Conservation (phyloP, 106 monocot species). For the Dioscorea alata region DNA sequence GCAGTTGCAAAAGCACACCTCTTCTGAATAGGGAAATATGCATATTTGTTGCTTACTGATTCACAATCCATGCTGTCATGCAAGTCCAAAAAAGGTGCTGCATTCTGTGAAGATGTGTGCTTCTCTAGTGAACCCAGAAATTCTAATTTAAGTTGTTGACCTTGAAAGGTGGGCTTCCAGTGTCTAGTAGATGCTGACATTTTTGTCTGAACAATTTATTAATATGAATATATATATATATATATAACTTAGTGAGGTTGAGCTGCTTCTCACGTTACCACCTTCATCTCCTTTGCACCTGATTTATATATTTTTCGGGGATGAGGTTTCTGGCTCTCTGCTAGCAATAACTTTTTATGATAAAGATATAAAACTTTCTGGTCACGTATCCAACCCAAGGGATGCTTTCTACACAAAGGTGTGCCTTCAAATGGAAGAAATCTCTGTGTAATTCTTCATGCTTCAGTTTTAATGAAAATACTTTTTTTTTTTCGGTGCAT, state of each 20-base stretch:
- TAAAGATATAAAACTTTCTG: conserved; percentile 47
- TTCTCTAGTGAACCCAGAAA: conserved; percentile 70
- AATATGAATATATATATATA: conserved; percentile 1
- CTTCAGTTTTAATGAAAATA: not conserved
- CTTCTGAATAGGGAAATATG: not conserved
- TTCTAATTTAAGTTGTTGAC: conserved; percentile 73
- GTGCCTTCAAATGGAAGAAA: not conserved
- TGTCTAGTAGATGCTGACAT: not conserved
- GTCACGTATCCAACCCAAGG: conserved; percentile 61
- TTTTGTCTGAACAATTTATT: conserved; percentile 8
- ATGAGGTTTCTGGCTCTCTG: conserved; percentile 57
- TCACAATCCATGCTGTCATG: not conserved
- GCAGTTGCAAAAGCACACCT: not conserved
- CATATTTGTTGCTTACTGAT: not conserved
- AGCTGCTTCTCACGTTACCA: conserved; percentile 56
- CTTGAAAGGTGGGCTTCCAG: conserved; percentile 44
- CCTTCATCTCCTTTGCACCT: conserved; percentile 58
- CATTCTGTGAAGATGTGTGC: conserved; percentile 76
- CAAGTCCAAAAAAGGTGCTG: conserved; percentile 64
- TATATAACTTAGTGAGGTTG: conserved; percentile 55
- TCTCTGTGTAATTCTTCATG: not conserved
- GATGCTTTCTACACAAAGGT: conserved; percentile 56
- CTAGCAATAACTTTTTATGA: conserved; percentile 50
- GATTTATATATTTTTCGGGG: conserved; percentile 59
- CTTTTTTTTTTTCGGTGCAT: conserved; percentile 34